A percentile compares a stretch with the other conserved stretches of the same genome.
Evolutionary conservation across 1,139 yeast genomes (phyloP).

Genomic region (Eremothecium coryli): DNA sequence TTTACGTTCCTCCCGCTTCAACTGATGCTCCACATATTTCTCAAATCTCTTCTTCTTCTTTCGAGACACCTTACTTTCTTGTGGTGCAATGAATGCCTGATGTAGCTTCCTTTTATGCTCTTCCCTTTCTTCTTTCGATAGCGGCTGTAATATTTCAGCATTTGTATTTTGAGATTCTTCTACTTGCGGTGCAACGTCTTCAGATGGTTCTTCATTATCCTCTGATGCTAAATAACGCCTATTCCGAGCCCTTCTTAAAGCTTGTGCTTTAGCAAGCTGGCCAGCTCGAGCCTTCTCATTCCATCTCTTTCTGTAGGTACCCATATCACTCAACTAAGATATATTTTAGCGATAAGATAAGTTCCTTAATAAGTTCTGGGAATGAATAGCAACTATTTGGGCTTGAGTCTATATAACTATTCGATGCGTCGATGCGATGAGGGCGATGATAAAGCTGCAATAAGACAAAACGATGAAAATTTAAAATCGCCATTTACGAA

Average conservation of each 20-base stretch:
- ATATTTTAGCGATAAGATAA: neutral
- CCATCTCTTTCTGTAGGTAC: conserved; percentile 69
- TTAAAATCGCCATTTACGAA: too few relatives aligned
- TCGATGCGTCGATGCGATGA: conserved; percentile 2
- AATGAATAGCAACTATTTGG: neutral
- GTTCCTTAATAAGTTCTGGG: neutral
- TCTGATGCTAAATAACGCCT: conserved; percentile 48
- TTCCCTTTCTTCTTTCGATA: conserved; percentile 47
- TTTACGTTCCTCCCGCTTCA: conserved; percentile 83
- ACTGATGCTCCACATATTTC: conserved; percentile 76
- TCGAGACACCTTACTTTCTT: conserved; percentile 55
- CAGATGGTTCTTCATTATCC: conserved; percentile 28
- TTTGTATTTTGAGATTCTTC: conserved; percentile 39
- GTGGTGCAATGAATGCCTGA: conserved; percentile 44
- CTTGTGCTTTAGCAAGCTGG: conserved; percentile 71
- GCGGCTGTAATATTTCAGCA: conserved; percentile 47
- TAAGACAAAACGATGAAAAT: too few relatives aligned
- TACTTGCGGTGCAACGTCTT: conserved; percentile 11
- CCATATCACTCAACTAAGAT: conserved; percentile 45
- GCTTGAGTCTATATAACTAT: neutral
- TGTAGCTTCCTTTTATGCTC: conserved; percentile 56
- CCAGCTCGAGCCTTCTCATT: conserved; percentile 84
- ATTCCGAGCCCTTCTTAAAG: conserved; percentile 58
- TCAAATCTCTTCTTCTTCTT: conserved; percentile 71
- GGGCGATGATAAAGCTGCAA: too few relatives aligned